Conservation (phyloP, 2,329 filamentous ascomycete genomes). For the Ceratocystis cacaofunesta region DNA sequence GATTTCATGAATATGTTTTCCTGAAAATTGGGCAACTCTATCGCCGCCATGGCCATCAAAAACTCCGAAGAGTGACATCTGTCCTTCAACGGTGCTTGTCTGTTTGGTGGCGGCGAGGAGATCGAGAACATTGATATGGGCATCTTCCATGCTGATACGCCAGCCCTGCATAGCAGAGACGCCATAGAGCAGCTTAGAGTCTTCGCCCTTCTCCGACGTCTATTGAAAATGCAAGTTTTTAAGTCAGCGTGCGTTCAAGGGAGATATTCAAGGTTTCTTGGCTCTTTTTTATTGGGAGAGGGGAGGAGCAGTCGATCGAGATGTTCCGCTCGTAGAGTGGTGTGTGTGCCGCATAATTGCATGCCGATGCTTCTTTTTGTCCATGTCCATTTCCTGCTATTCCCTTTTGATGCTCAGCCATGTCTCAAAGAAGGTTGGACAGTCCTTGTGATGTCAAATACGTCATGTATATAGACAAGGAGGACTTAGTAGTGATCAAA, state of each 20-base stretch:
- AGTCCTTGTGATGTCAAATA: background rate
- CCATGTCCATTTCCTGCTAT: background rate
- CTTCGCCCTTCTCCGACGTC: conserved; percentile 78
- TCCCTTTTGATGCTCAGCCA: background rate
- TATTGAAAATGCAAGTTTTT: conserved; percentile 27
- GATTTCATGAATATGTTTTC: conserved; percentile 86
- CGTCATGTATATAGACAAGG: background rate
- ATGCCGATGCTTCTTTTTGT: background rate
- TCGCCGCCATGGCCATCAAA: conserved; percentile 97
- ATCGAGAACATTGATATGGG: conserved; percentile 80
- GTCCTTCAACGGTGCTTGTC: conserved; percentile 51
- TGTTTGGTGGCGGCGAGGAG: conserved; percentile 33
- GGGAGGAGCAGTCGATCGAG: too few relatives aligned
- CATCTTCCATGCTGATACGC: conserved; percentile 99
- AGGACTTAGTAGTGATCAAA: background rate
- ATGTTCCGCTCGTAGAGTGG: too few relatives aligned
- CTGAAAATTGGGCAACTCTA: conserved; percentile 86
- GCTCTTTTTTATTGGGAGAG: too few relatives aligned
- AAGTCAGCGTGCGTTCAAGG: background rate
- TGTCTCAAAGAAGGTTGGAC: conserved; percentile 9
- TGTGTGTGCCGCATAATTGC: background rate
- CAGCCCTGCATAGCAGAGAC: conserved; percentile 99
- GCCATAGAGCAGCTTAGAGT: conserved; percentile 85
- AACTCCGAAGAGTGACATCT: conserved; percentile 90
- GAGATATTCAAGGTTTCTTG: background rate